Conservation (phyloP, 2,329 filamentous ascomycete genomes). For the Pyricularia grisea region DNA sequence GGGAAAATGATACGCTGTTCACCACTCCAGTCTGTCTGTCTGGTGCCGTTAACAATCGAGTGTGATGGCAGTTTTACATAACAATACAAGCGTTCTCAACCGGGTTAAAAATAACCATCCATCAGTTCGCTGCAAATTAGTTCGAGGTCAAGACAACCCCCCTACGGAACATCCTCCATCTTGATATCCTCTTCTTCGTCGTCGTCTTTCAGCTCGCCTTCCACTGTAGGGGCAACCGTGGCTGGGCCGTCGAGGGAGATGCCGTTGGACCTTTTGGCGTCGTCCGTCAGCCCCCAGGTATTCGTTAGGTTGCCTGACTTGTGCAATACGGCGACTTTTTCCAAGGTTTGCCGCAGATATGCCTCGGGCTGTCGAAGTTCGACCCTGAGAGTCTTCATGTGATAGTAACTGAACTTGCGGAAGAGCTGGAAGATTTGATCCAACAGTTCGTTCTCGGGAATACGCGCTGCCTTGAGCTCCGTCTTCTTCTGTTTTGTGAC, state of each 20-base stretch:
- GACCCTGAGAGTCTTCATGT: conserved; percentile 76
- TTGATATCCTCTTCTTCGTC: conserved; percentile 59
- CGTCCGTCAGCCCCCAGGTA: conserved; percentile 58
- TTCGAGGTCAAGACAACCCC: background rate
- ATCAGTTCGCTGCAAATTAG: background rate
- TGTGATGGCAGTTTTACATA: background rate
- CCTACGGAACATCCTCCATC: conserved; percentile 65
- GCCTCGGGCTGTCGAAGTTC: conserved; percentile 78
- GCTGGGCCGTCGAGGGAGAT: background rate
- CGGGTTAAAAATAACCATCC: background rate
- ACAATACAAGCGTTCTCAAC: background rate
- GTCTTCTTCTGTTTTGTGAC: conserved; percentile 49
- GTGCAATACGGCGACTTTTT: conserved; percentile 73
- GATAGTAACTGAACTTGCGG: conserved; percentile 82
- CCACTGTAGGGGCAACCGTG: conserved; percentile 2
- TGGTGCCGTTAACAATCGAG: background rate
- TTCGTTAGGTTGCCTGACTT: conserved; percentile 74
- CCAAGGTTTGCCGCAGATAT: conserved; percentile 80
- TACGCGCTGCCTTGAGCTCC: conserved; percentile 81
- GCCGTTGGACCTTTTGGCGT: background rate
- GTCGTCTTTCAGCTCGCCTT: conserved; percentile 30
- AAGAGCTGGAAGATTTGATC: conserved; percentile 80
- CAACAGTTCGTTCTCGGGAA: conserved; percentile 79
- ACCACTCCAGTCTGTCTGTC: background rate
- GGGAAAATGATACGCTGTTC: background rate